phyloP scores from a whole-genome alignment of 2,329 filamentous ascomycete species.

The Colletotrichum sublineola region DNA sequence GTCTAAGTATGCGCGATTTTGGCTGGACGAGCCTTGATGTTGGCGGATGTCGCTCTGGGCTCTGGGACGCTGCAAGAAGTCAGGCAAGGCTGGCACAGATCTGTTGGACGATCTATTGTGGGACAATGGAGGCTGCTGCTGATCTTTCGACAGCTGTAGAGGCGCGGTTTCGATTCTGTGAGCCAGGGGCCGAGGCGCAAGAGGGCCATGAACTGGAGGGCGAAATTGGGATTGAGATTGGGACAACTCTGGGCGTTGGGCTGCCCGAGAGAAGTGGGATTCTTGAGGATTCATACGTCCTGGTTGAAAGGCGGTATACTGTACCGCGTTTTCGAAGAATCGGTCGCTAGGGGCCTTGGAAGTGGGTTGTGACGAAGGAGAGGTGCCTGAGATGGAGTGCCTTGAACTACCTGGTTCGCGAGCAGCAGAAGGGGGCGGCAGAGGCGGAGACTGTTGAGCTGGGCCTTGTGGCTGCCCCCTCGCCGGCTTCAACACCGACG shows the following conservation, averaged over 20 bases:
- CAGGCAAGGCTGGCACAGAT: not conserved
- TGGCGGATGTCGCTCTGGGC: constrained; percentile 1
- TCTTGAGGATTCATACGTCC: not conserved
- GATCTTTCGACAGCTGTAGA: not conserved
- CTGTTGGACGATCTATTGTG: not conserved
- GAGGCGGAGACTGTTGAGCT: not conserved
- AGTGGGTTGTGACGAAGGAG: not conserved
- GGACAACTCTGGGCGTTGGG: not conserved
- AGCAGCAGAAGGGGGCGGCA: not conserved
- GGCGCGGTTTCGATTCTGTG: constrained; percentile 34
- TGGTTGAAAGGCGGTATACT: constrained; percentile 23
- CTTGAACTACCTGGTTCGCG: not conserved
- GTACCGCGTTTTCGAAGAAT: not conserved
- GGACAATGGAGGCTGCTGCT: not conserved
- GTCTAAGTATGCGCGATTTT: not conserved
- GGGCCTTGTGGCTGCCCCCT: constrained; percentile 40
- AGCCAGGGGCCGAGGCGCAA: constrained; percentile 10
- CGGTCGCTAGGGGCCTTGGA: not conserved
- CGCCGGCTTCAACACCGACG: constrained; percentile 50
- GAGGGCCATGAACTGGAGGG: not conserved
- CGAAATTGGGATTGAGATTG: constrained; percentile 9
- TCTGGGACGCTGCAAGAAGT: constrained; percentile 20
- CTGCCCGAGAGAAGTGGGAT: too few relatives aligned
- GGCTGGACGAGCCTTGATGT: not conserved
- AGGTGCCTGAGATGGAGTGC: not conserved